These are phyloP conservation scores for Cryptosporidium sp. DNA, from an alignment of 169 alveolate species.

Conservation along the genomic window DNA sequence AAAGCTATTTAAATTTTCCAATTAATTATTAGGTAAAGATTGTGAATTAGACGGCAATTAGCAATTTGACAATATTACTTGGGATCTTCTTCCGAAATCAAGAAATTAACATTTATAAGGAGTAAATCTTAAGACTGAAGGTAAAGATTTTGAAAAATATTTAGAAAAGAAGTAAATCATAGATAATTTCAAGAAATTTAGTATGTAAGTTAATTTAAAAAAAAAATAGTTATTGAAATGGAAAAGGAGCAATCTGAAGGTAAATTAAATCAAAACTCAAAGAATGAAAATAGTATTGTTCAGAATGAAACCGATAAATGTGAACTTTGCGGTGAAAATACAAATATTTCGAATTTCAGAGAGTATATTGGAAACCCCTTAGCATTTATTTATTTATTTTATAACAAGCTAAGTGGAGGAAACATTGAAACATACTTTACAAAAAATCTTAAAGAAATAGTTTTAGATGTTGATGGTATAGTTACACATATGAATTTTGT, in stretches of 20 bases:
- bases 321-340: not conserved
- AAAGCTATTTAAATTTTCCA: too few relatives aligned
- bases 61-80: not conserved
- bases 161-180: not conserved
- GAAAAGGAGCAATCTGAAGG: not conserved
- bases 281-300: not conserved
- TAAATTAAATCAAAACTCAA: not conserved
- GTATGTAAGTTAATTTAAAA: not conserved
- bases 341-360: conserved; percentile 8
- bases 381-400: conserved; percentile 56
- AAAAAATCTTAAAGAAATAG: conserved; percentile 39
- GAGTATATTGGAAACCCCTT: conserved; percentile 66
- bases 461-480: conserved; percentile 58
- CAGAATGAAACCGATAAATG: not conserved
- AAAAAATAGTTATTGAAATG: not conserved
- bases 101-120: too few relatives aligned
- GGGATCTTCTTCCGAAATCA: not conserved
- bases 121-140: too few relatives aligned
- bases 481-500: conserved; percentile 41
- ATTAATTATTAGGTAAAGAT: not conserved
- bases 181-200: too few relatives aligned
- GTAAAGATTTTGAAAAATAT: not conserved
- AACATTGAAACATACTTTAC: conserved; percentile 49
- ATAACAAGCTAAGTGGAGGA: conserved; percentile 70
- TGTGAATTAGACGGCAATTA: not conserved